These are phyloP conservation scores for Boletus barrowsii DNA, from an alignment of 768 basidiomycete genomes.

Conservation along the genomic window DNA sequence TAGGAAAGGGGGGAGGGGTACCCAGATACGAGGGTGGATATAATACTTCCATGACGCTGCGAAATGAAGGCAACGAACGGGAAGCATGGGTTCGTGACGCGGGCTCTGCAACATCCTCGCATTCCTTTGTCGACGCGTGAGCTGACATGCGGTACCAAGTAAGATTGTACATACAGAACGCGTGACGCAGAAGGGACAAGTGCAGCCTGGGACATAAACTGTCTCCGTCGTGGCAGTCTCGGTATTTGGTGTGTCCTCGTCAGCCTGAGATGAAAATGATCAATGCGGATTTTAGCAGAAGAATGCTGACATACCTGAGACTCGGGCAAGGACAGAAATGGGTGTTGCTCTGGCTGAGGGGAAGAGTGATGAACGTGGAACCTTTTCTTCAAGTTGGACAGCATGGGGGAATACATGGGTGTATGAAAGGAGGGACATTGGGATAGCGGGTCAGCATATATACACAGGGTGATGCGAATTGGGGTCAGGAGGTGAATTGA, in stretches of 20 bases:
- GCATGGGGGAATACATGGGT: slow-evolving; percentile 4
- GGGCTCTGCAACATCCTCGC: background rate
- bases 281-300: background rate
- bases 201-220: background rate
- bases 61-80: slow-evolving; percentile 16
- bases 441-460: background rate
- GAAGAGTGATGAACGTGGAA: background rate
- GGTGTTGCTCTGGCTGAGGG: background rate
- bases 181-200: background rate
- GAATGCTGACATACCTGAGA: background rate
- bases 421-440: background rate
- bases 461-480: background rate
- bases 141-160: background rate
- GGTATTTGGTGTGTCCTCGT: background rate
- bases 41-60: slow-evolving; percentile 24
- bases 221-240: background rate
- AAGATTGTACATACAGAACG: slow-evolving; percentile 2
- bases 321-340: background rate
- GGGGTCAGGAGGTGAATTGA: background rate
- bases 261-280: background rate
- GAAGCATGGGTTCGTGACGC: background rate
- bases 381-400: slow-evolving; percentile 12
- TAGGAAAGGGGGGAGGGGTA: slow-evolving; percentile 1
- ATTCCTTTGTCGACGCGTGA: slow-evolving; percentile 14
- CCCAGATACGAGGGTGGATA: slow-evolving; percentile 24